Base-by-base conservation (phyloP, 306 rosid genomes). In the Cucurbita maxima region DNA sequence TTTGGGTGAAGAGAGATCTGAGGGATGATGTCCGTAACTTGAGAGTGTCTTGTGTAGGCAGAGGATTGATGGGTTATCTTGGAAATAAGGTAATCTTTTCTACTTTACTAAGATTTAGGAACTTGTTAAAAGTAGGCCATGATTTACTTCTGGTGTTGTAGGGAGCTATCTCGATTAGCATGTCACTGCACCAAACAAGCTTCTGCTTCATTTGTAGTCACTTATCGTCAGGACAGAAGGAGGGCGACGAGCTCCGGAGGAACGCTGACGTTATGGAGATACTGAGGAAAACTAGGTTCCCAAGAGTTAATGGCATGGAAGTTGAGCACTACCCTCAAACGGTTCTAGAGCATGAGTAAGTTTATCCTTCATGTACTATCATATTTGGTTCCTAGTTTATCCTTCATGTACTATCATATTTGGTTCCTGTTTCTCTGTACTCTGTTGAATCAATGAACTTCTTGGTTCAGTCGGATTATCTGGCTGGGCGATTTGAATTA, bases 401-500 rank as follows among this genome's bases (percentile, higher is more conserved):
- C 64, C 43, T 59, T 75, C 40, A 53, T 52, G 12, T 15, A 20
- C 59, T 15, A 41, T 30, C 55, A 15, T 3, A 55, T 7, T 34
- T 41, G 12, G 19, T 68, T 68, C 36, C 20, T 25, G 41, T 20
- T 68, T 68, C 73, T 68, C 12, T 68, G 20, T 68, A 12, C 11
- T 22, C 12, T 25, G 25, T 25, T 68, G 43, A 68, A 47, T 70
- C 40, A 30, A 20, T 48, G 58, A 50, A 19, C 37, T 70, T 50
- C 25, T 48, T 70, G 20, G 45, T 85, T 79, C 75, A 95, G 99
- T 86, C 97, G 96, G 59, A 81, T 95, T 52, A 84, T 95, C 74
- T 95, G 99, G 99, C 92, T 95, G 58, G 99, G 99, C 47, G 99
- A 95, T 87, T 87, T 95, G 79, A 95, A 95, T 75, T 95, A 95